Evolutionary conservation across 768 basidiomycete genomes (phyloP), one percentile per base, ranked within the genome.

Genomic region (Ramaria rubella): DNA sequence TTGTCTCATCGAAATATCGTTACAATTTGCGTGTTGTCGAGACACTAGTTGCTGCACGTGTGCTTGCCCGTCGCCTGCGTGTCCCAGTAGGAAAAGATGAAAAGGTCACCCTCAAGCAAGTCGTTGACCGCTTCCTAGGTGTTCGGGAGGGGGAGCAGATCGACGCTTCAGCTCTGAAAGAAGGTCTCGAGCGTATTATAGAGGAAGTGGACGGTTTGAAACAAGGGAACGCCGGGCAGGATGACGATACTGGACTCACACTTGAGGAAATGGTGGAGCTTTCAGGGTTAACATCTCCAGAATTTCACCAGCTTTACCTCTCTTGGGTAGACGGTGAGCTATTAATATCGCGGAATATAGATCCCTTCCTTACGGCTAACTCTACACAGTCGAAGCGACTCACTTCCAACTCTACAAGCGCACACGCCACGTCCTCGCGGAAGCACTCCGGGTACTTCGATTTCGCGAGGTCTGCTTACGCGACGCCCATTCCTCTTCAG

Each of bases 1-100:
- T 82, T 1, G 76, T 83, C 54, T 82, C 81, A 33, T 87, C 90
- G 1, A 87, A 85, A 62, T 79, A 76, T 33, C 78, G 83, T 44
- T 94, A 95, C 74, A 95, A 96, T 65, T 76, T 94, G 15, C 89
- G 90, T 31, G 92, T 94, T 31, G 87, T 94, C n/a, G 93, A 96
- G 69, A 89, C 86, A 0, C 83, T 92, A 19, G 85, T 83, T 33
- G 86, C 83, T 1, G 90, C 93, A 0, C 78, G 87, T 24, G 73
- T 92, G 5, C 77, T 96, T 12, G 83, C 84, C 0, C 76, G 78
- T 29, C 70, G 73, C 34, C 77, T 94, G 23, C 77, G 75, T 1
- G 59, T 88, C 15, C 15, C 59, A 1, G 66, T 74, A 12, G 44
- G 62, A 21, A 69, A 56, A n/a, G 70, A 67, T 34, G 79, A 83